A percentile compares a stretch with the other conserved stretches of the same genome.
These are phyloP conservation scores for Ceratobasidium theobromae DNA, from an alignment of 1,284 basidiomycete species.

Conservation along the genomic window DNA sequence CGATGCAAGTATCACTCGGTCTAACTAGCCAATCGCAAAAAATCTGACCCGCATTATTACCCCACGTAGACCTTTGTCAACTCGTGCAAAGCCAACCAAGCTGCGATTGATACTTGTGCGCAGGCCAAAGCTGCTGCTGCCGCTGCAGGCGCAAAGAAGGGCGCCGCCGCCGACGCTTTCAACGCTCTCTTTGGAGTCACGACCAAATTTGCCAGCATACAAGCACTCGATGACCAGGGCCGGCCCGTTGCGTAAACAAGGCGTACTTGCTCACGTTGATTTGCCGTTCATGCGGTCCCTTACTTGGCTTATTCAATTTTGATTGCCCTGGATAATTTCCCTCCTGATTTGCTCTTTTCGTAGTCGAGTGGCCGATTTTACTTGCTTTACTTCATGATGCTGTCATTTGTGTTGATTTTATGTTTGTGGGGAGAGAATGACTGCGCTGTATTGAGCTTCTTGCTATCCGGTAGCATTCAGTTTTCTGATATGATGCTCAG, in stretches of 20 bases:
- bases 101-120: slow-evolving; percentile 30
- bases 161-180: slow-evolving; percentile 29
- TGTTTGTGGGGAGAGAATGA: slow-evolving; percentile 11
- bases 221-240: slow-evolving; percentile 17
- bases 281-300: not conserved
- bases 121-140: slow-evolving; percentile 33
- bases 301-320: not conserved
- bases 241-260: not conserved
- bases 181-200: slow-evolving; percentile 23
- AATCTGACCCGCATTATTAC: slow-evolving; percentile 35
- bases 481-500: not conserved
- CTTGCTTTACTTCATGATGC: not conserved
- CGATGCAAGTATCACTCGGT: slow-evolving; percentile 14
- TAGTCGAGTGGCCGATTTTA: not conserved
- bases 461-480: slow-evolving; percentile 6
- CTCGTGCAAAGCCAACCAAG: slow-evolving; percentile 34
- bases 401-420: slow-evolving; percentile 14
- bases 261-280: too few species aligned
- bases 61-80: slow-evolving; percentile 39
- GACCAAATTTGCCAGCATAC: slow-evolving; percentile 23
- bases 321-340: not conserved
- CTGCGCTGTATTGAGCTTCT: slow-evolving; percentile 1
- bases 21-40: not conserved
- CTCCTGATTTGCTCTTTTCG: not conserved
- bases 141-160: slow-evolving; percentile 32